Base-by-base conservation (phyloP, 805 yeast genomes). In the Kodamaea lidongshanica region DNA sequence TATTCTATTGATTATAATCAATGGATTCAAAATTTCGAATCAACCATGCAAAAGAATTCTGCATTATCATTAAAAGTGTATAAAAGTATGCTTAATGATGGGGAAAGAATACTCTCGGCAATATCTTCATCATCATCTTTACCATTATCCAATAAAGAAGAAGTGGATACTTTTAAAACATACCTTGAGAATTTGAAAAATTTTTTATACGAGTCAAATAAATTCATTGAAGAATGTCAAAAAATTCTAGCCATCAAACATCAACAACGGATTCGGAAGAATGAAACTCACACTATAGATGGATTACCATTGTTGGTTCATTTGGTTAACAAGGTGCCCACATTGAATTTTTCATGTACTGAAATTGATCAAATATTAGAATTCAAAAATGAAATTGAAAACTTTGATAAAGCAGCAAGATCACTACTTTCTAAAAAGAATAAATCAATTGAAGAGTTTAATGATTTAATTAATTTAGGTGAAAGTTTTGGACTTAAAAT, bases 291-390 rank as follows among this genome's bases (percentile, higher is more conserved):
- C 19, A 21, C 28, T 17, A 19, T 19, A 5, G 26, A 32, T 7
- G 42, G 40, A 13, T 45, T 63, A 4, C 53, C 50, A 8, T 53
- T 54, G 19, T 46, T 75, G 24, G 51, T 62, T 15, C 28, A 37
- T 12, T 41, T 79, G 13, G 42, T 77, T 9, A 54, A 57, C 11
- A 60, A 61, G 25, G 71, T 78, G 4, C 73, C 78, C 3, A 43
- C 48, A 0, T 43, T 79, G 35, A 67, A 71, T 12, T 70, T 80
- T 32, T 50, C 65, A 3, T 58, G 74, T 11, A 67, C 74, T 0
- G 92, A 82, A 44, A 61, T 77, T 41, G 78, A 71, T 12, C 79
- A 73, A 42, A 50, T 82, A 8, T 35, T 66, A 4, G 79, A 72
- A 37, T 64, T 76, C 26, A 65, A 69, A 4, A 52, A 44, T 17